Conservation (phyloP, 2,329 filamentous ascomycete species). For the Diplocarpon mali region DNA sequence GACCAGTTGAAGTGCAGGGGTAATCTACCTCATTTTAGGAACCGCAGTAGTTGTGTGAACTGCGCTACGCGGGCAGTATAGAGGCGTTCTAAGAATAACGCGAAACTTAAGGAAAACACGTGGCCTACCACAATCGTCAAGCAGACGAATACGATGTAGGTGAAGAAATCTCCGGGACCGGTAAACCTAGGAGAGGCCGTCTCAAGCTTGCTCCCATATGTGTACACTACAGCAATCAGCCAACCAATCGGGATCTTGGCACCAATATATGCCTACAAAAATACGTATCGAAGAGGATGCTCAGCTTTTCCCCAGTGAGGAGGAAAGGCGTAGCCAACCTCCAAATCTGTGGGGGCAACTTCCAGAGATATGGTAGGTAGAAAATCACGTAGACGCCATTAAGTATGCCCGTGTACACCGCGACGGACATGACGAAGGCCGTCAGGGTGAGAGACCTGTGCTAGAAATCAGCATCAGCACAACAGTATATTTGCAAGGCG, state of each 20-base stretch:
- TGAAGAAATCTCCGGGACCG: conserved; percentile 54
- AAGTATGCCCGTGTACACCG: conserved; percentile 45
- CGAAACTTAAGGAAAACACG: conserved; percentile 8
- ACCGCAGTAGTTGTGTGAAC: conserved; percentile 42
- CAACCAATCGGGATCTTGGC: not conserved
- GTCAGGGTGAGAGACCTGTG: conserved; percentile 52
- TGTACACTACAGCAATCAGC: conserved; percentile 41
- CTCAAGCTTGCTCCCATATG: conserved; percentile 54
- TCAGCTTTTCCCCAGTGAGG: conserved; percentile 26
- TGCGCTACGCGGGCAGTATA: conserved; percentile 46
- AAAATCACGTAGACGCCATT: conserved; percentile 39
- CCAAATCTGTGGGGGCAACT: conserved; percentile 34
- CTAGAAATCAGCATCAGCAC: conserved; percentile 35
- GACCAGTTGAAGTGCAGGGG: conserved; percentile 41
- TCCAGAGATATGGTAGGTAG: conserved; percentile 37
- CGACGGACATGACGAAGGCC: conserved; percentile 46
- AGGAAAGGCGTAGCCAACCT: conserved; percentile 29
- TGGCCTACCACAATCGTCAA: conserved; percentile 51
- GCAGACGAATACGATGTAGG: conserved; percentile 53
- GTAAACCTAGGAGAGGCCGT: conserved; percentile 48
- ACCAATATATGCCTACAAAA: conserved; percentile 38
- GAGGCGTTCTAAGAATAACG: conserved; percentile 35
- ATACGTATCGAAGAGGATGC: conserved; percentile 57
- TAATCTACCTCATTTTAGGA: conserved; percentile 51
- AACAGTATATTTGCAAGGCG: conserved; percentile 7